Percentiles rank a stretch among this genome's conserved stretches.
phyloP scores from a whole-genome alignment of 148 eudicot species.

The Vaccinium macrocarpon region DNA sequence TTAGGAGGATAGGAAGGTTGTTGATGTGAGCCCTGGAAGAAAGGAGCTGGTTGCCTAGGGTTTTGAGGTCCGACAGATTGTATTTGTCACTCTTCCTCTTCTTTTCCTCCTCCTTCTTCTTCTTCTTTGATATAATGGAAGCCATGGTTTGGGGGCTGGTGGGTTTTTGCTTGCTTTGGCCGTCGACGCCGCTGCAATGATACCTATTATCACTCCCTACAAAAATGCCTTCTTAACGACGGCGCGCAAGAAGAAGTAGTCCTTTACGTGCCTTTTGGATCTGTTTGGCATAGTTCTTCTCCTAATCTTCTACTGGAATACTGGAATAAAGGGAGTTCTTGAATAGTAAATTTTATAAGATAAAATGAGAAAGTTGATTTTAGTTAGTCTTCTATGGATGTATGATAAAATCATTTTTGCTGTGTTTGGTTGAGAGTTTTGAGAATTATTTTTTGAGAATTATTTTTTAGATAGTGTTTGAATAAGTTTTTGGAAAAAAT shows the following conservation, averaged over 20 bases:
- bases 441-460: no score
- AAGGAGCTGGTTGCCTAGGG: conserved; percentile 62
- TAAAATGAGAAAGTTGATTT: no score
- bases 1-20: conserved; percentile 67
- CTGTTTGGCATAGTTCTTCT: neutral
- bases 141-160: conserved; percentile 30
- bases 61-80: conserved; percentile 47
- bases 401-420: no score
- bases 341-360: no score
- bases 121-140: conserved; percentile 17
- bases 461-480: no score
- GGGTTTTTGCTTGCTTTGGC: neutral
- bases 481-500: no score
- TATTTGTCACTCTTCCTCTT: conserved; percentile 38
- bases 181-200: neutral
- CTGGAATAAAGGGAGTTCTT: no score
- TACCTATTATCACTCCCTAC: neutral
- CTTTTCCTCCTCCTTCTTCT: conserved; percentile 27
- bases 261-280: neutral
- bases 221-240: neutral
- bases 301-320: neutral
- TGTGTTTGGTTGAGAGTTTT: no score
- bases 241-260: neutral
- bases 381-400: no score
- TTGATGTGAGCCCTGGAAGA: conserved; percentile 66